phyloP scores from a whole-genome alignment of 2,329 filamentous ascomycete genomes.

The Alternaria sp. region DNA sequence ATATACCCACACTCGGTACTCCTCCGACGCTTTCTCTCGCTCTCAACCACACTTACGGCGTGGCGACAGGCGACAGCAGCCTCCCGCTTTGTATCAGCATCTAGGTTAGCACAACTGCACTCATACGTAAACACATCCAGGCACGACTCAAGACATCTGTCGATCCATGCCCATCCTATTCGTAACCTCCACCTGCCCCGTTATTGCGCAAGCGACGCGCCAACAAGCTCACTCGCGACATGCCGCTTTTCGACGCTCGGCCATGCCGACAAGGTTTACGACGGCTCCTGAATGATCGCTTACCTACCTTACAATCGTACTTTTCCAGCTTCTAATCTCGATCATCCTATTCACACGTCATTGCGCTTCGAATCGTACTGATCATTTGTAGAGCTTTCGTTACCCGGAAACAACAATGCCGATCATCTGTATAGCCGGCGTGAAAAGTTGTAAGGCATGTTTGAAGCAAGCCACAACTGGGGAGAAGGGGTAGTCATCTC shows the following conservation, averaged over 20 bases:
- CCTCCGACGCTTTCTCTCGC: neutral
- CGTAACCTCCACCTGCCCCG: neutral
- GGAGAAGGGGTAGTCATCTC: neutral
- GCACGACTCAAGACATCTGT: neutral
- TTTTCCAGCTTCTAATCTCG: neutral
- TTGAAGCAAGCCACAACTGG: neutral
- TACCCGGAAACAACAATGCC: neutral
- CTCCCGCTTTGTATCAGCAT: neutral
- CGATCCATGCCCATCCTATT: neutral
- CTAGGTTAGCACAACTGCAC: neutral
- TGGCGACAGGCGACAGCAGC: neutral
- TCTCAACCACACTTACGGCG: neutral
- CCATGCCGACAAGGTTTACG: constrained; percentile 1
- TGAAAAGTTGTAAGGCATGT: neutral
- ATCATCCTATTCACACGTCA: neutral
- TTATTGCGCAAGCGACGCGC: neutral
- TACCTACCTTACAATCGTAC: neutral
- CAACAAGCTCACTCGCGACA: neutral
- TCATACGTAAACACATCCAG: neutral
- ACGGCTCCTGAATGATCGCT: neutral
- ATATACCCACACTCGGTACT: neutral
- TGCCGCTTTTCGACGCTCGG: constrained; percentile 3
- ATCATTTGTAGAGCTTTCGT: neutral
- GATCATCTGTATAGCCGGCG: neutral
- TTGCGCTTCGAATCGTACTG: neutral